Percentiles rank a stretch among this genome's conserved stretches.
Conservation (phyloP, 169 alveolate species). For the Cryptosporidium felis region DNA sequence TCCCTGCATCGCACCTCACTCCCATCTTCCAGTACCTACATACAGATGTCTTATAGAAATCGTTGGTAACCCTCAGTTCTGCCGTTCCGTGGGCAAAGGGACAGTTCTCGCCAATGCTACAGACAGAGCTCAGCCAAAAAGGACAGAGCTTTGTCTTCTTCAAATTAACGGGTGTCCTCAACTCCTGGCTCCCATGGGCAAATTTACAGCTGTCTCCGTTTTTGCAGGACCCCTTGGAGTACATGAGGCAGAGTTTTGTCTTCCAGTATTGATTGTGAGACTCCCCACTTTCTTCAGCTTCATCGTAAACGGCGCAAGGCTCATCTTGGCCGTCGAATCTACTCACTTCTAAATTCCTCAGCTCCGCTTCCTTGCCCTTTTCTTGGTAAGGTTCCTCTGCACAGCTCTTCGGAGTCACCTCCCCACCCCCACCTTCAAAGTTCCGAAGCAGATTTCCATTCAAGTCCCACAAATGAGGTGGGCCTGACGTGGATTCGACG, state of each 20-base stretch:
- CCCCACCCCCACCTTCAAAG: background rate
- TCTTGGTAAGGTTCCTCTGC: too few species aligned
- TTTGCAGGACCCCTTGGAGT: slow-evolving; percentile 58
- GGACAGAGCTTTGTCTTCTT: slow-evolving; percentile 72
- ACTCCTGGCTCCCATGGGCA: slow-evolving; percentile 73
- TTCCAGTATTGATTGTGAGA: slow-evolving; percentile 63
- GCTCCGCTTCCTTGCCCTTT: too few species aligned
- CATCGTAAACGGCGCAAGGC: background rate
- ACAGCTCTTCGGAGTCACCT: background rate
- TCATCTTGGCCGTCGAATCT: background rate
- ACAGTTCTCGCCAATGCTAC: slow-evolving; percentile 73
- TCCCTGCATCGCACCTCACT: slow-evolving; percentile 75
- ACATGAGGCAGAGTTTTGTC: slow-evolving; percentile 69
- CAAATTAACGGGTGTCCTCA: slow-evolving; percentile 70
- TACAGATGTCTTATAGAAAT: slow-evolving; percentile 77
- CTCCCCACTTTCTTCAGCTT: slow-evolving; percentile 2
- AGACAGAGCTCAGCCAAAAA: slow-evolving; percentile 59
- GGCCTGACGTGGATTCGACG: background rate
- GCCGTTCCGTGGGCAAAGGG: slow-evolving; percentile 79
- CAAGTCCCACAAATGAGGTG: background rate
- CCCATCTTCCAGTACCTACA: slow-evolving; percentile 80
- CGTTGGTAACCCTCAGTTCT: slow-evolving; percentile 79
- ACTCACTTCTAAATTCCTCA: background rate
- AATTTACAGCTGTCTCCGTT: slow-evolving; percentile 65
- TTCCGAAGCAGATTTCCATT: background rate